These are phyloP conservation scores for Citropsis articulata DNA, from an alignment of 345 rosid genomes.

Conservation along the genomic window DNA sequence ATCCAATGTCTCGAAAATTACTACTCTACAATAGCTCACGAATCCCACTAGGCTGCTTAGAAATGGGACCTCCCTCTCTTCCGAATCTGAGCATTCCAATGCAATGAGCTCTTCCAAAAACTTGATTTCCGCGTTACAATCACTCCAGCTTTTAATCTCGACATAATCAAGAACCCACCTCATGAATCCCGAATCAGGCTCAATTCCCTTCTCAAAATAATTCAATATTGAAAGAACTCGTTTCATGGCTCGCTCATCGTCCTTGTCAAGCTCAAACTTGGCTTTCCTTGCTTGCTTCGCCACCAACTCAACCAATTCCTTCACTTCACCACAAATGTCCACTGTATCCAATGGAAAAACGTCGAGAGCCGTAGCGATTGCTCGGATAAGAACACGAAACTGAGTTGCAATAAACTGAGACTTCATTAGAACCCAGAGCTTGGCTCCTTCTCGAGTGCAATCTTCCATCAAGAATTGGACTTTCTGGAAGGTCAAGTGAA, in stretches of 20 bases:
- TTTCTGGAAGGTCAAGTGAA: constrained; percentile 69
- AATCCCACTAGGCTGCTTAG: constrained; percentile 59
- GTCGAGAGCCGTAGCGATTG: constrained; percentile 56
- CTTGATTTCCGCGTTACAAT: constrained; percentile 51
- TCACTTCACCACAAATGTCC: constrained; percentile 55
- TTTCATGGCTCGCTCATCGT: constrained; percentile 44
- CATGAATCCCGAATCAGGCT: constrained; percentile 39
- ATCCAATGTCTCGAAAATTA: constrained; percentile 42
- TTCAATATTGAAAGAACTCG: constrained; percentile 35
- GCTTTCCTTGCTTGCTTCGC: constrained; percentile 55
- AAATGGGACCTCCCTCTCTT: constrained; percentile 44
- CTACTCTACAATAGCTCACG: constrained; percentile 67
- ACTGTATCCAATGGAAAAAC: constrained; percentile 47
- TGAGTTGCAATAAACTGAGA: constrained; percentile 47
- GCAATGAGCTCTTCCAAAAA: constrained; percentile 57
- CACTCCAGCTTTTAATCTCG: constrained; percentile 57
- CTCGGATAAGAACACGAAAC: constrained; percentile 41
- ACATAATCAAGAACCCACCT: constrained; percentile 50
- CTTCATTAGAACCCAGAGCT: constrained; percentile 54
- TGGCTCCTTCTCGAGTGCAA: constrained; percentile 62
- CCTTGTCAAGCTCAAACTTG: constrained; percentile 38
- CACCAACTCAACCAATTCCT: constrained; percentile 65
- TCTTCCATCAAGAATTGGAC: constrained; percentile 67
- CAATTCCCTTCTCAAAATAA: constrained; percentile 50
- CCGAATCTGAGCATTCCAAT: constrained; percentile 29